These are phyloP conservation scores for Cucumis variabilis DNA, from an alignment of 331 rosid species.

Conservation along the genomic window DNA sequence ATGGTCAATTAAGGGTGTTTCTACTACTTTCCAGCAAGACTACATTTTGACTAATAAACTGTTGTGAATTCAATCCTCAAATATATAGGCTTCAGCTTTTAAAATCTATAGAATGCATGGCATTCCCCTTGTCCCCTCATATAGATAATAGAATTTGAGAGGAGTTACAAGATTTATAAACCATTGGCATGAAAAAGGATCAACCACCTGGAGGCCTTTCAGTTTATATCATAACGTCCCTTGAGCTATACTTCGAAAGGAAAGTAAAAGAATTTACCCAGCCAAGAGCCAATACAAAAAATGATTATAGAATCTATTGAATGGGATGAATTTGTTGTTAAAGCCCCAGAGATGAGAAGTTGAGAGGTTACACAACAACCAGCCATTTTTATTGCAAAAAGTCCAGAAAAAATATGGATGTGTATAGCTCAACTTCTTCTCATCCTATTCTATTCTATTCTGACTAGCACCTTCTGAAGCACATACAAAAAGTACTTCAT, in stretches of 20 bases:
- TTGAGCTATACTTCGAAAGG: not conserved
- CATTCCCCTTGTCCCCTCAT: not conserved
- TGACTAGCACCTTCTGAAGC: not conserved
- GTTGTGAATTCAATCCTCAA: slow-evolving; percentile 16
- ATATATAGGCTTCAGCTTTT: not conserved
- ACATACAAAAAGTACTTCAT: not conserved
- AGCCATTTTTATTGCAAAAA: not conserved
- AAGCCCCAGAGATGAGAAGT: slow-evolving; percentile 1
- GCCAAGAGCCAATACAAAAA: not conserved
- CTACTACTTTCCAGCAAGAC: not conserved
- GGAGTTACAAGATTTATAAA: not conserved
- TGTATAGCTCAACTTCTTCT: not conserved
- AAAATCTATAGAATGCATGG: slow-evolving; percentile 2
- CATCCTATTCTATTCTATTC: not conserved
- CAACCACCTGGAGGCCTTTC: not conserved
- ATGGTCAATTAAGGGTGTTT: slow-evolving; percentile 10
- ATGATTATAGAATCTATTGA: not conserved
- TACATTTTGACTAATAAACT: not conserved
- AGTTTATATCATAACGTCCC: not conserved
- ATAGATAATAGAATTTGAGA: slow-evolving; percentile 9
- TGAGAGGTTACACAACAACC: not conserved
- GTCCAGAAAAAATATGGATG: not conserved
- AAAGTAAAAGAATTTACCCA: slow-evolving; percentile 5
- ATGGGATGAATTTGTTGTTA: not conserved
- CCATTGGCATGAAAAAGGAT: slow-evolving; percentile 3